Evolutionary conservation across 2,329 filamentous ascomycete genomes (phyloP), one percentile per base, ranked within the genome.

Genomic region (Didymella pomorum): DNA sequence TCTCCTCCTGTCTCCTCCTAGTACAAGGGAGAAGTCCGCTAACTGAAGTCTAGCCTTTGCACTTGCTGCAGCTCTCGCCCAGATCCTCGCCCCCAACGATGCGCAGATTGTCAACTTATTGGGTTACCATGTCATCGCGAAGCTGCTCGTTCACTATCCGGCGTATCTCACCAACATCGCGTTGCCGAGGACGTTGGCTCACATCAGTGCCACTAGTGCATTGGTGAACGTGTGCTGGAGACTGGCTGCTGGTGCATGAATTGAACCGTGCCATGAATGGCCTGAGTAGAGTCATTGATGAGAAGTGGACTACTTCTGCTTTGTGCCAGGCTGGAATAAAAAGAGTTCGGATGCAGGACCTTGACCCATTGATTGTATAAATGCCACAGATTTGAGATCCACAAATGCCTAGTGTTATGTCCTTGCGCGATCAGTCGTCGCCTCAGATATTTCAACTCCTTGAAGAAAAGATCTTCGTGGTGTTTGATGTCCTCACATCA

Each of bases 201-300:
- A 69, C 48, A 21, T 69, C 2, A 63, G 60, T 52, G 66, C 66
- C 7, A 69, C 66, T 16, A 64, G 63, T n/a, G 66, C 66, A 5
- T 47, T 69, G 39, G 45, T 69, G 20, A 67, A 69, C 35, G 62
- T 69, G 21, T 67, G 66, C 41, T 69, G 66, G 66, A 67, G 60
- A 41, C 11, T 69, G 43, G 66, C 66, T 26, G 60, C 60, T 47
- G 63, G 60, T 16, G 56, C 56, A 4, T 58, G 25, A 48, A 29
- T n/a, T n/a, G n/a, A n/a, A n/a, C n/a, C n/a, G n/a, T n/a, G n/a
- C n/a, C n/a, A n/a, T n/a, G n/a, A n/a, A n/a, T n/a, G n/a, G n/a
- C n/a, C n/a, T n/a, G n/a, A n/a, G n/a, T n/a, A n/a, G n/a, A n/a
- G n/a, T n/a, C n/a, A n/a, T n/a, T n/a, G n/a, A n/a, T n/a, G n/a